Base-by-base conservation (phyloP, 345 rosid species). In the Euphorbia peplus region DNA sequence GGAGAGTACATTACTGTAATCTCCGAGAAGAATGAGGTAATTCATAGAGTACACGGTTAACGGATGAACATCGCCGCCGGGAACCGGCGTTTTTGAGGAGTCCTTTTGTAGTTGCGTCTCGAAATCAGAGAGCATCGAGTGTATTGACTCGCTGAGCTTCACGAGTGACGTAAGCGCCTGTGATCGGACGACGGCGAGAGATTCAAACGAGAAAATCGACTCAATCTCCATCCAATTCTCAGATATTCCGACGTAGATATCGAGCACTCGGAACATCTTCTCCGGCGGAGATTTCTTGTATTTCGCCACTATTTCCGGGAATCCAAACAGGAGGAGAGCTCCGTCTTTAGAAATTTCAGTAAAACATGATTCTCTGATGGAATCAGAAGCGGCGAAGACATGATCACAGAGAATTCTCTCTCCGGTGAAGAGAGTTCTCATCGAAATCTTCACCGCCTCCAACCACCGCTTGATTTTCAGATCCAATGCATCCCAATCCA, bases 371-470 rank as follows among this genome's bases (percentile, higher is more conserved):
- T 79, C 82, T 63, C 73, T 63, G 57, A 71, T 70, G 15, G 82
- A 41, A 11, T 68, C 57, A 4, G 82, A 79, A 15, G 61, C 63
- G 0, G 74, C 60, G 18, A 79, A 79, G 24, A 75, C 76, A 24
- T 63, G 70, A 19, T 79, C 79, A 48, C 79, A 79, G 57, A 79
- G 79, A 28, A 75, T 59, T 56, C 79, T 67, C 63, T 79, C 82
- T 4, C 82, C 76, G 7, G 19, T 24, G 70, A 79, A 79, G 26
- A 79, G 76, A 3, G 79, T 75, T 30, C 28, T 59, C 48, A 68
- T 72, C 13, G 79, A 59, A 22, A 72, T 46, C 57, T 51, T 79
- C 22, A 71, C 51, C 1, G 79, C 79, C 5, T 58, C 59, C 19
- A 75, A 29, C 79, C 79, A 79, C 48, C 15, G 71, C 54, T 59